Evolutionary conservation across 2,329 filamentous ascomycete species (phyloP).

Genomic region (Sporothrix variecibatus): DNA sequence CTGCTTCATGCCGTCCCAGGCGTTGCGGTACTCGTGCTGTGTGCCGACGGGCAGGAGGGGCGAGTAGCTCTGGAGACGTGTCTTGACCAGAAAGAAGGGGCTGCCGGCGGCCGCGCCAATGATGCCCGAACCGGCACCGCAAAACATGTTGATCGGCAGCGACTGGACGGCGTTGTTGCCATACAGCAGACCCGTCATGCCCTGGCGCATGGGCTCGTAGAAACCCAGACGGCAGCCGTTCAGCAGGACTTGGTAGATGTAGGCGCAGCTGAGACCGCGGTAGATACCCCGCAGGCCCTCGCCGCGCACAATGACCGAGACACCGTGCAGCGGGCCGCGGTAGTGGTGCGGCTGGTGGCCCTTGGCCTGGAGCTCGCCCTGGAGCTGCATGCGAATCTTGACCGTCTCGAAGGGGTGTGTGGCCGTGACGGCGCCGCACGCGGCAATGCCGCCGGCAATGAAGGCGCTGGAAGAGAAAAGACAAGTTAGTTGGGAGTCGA

Average conservation of each 20-base stretch:
- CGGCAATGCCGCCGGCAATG: slow-evolving; percentile 92
- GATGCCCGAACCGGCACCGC: slow-evolving; percentile 84
- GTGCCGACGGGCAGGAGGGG: slow-evolving; percentile 92
- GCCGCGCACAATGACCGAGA: slow-evolving; percentile 85
- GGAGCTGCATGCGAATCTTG: slow-evolving; percentile 96
- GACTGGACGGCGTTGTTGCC: slow-evolving; percentile 75
- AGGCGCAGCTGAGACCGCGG: slow-evolving; percentile 86
- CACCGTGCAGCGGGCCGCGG: slow-evolving; percentile 86
- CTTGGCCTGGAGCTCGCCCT: slow-evolving; percentile 90
- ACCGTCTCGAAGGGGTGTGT: slow-evolving; percentile 98
- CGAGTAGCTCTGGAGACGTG: slow-evolving; percentile 88
- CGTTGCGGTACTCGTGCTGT: slow-evolving; percentile 90
- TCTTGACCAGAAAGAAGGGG: slow-evolving; percentile 98
- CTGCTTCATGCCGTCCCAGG: slow-evolving; percentile 75
- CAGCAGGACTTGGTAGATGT: slow-evolving; percentile 92
- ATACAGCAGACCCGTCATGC: slow-evolving; percentile 69
- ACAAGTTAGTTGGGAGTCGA: not conserved
- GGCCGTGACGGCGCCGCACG: slow-evolving; percentile 94
- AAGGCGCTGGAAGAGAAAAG: slow-evolving; percentile 64
- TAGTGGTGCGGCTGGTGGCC: slow-evolving; percentile 85
- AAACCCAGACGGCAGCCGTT: slow-evolving; percentile 97
- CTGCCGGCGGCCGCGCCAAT: slow-evolving; percentile 90
- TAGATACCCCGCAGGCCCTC: slow-evolving; percentile 86
- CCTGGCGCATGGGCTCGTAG: slow-evolving; percentile 88
- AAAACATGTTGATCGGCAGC: slow-evolving; percentile 89